A percentile compares a stretch with the other conserved stretches of the same genome.
Evolutionary conservation across 2,329 filamentous ascomycete species (phyloP).

Genomic region (Bipolaris oryzae): DNA sequence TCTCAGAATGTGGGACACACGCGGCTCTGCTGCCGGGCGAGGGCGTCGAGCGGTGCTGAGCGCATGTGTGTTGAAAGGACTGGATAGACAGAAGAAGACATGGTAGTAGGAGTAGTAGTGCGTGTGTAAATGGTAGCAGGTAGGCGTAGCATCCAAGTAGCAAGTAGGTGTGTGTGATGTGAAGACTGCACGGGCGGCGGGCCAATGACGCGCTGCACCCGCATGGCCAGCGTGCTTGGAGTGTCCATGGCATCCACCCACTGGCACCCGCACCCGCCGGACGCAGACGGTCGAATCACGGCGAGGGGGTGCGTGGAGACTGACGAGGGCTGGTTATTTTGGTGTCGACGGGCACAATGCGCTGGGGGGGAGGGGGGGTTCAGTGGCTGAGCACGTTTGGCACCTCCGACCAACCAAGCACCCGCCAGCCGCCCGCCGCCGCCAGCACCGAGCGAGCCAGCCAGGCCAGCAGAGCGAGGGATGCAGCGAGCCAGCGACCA

Average conservation of each 20-base stretch:
- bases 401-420: slow-evolving; percentile 13
- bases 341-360: slow-evolving; percentile 28
- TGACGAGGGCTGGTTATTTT: slow-evolving; percentile 30
- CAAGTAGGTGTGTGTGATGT: too few relatives aligned
- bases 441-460: neutral
- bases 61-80: too few relatives aligned
- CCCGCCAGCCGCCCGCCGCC: slow-evolving; percentile 11
- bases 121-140: too few relatives aligned
- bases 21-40: slow-evolving; percentile 17
- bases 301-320: slow-evolving; percentile 15
- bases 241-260: neutral
- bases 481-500: neutral
- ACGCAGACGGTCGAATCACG: neutral
- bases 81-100: too few relatives aligned
- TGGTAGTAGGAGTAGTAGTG: too few relatives aligned
- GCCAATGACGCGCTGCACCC: slow-evolving; percentile 10
- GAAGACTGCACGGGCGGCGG: slow-evolving; percentile 9
- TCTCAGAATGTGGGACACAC: slow-evolving; percentile 17
- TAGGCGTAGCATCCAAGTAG: too few relatives aligned
- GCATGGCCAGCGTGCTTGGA: neutral
- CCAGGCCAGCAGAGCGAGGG: neutral
- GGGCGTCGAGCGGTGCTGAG: slow-evolving; percentile 6
- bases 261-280: neutral
- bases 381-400: slow-evolving; percentile 15
- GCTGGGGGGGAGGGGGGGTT: slow-evolving; percentile 8